Evolutionary conservation across 768 basidiomycete species (phyloP), one percentile per base, ranked within the genome.

Genomic region (Pleurotus pulmonarius): DNA sequence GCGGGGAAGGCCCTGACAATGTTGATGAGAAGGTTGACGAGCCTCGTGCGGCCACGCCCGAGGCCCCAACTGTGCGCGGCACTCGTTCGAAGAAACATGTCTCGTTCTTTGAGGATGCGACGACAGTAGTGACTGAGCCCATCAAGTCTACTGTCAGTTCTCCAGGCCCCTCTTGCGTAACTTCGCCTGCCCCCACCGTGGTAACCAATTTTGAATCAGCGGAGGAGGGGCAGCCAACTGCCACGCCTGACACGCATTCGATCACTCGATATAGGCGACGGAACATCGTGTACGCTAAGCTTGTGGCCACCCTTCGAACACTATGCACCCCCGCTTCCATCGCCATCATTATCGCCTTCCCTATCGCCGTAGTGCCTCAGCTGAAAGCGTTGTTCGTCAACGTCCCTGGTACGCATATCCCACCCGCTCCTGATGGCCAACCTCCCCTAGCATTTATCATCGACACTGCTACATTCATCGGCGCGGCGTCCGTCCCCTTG

Each of bases 361-460:
- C 80, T 46, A 78, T 86, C 58, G 77, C 86, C 1, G 70, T 88
- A 18, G 64, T 86, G 1, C 76, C 78, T 2, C 69, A 73, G 7
- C 74, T 88, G 57, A 87, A 88, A 60, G 83, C 78, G 0, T 73
- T 89, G 3, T 88, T 89, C 60, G 71, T 85, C 1, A 63, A 62
- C 11, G 72, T 83, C 3, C 69, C 75, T 1, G 73, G 75, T 1
- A 69, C 73, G 1, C 59, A 69, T 37, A 83, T 80, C 54, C 75
- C 77, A 3, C 45, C 70, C 20, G 83, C 84, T 0, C 87, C 87
- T 0, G 87, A 89, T 60, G 86, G 29, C 4, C 29, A 34, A 58
- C 86, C 88, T 1, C 87, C 87, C 0, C 79, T 89, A 15, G 77
- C 82, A 0, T 78, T 89, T 59, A 44, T 89, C 38, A 62, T 85